These are phyloP conservation scores for Selaginella tamariscina DNA, from an alignment of 75 land plant species.

Conservation along the genomic window DNA sequence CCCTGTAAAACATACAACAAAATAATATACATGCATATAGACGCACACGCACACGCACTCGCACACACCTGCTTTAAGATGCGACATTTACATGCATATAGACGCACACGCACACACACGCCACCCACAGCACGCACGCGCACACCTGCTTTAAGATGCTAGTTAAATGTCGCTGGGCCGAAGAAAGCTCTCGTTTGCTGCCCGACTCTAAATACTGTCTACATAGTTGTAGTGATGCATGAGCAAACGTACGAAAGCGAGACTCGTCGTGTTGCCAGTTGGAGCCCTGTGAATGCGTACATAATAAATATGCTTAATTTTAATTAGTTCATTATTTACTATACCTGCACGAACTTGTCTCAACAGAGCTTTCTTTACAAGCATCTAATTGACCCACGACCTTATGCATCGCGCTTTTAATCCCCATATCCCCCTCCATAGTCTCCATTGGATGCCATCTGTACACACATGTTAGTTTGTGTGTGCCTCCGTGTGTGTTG, in stretches of 20 bases:
- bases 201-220: conserved; percentile 52
- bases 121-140: too few species aligned
- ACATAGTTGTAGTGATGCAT: conserved; percentile 67
- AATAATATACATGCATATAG: too few species aligned
- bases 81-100: too few species aligned
- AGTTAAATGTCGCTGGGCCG: conserved; percentile 74
- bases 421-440: conserved; percentile 62
- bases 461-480: background rate
- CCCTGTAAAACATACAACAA: too few species aligned
- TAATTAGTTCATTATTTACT: conserved; percentile 20
- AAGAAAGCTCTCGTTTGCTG: conserved; percentile 43
- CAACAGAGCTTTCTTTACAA: conserved; percentile 69
- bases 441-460: conserved; percentile 20
- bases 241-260: conserved; percentile 48
- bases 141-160: conserved; percentile 73
- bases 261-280: conserved; percentile 61
- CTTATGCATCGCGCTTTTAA: conserved; percentile 84
- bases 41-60: too few species aligned
- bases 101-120: too few species aligned
- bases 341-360: conserved; percentile 89
- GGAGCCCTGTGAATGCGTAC: conserved; percentile 40
- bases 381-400: conserved; percentile 51
- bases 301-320: background rate
- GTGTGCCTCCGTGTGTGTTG: too few species aligned
- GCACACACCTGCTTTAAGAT: too few species aligned